A percentile compares a stretch with the other conserved stretches of the same genome.
Evolutionary conservation across 2,329 filamentous ascomycete species (phyloP).

Genomic region (Fusarium floridanum): DNA sequence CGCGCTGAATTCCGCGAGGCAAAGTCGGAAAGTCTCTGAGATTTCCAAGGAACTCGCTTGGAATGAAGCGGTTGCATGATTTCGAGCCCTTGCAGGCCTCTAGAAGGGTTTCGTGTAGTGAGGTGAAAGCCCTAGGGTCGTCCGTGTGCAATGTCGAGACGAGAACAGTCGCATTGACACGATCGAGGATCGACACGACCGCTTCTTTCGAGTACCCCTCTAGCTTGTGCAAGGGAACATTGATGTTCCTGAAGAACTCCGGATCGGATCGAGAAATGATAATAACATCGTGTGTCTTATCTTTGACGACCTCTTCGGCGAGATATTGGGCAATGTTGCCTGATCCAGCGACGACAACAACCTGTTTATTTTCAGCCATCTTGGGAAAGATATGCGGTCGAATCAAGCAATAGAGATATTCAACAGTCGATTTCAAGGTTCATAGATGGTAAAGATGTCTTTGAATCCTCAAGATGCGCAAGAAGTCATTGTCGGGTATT

Average conservation of each 20-base stretch:
- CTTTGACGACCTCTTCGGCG: neutral
- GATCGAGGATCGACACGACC: neutral
- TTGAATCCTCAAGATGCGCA: neutral
- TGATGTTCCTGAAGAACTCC: neutral
- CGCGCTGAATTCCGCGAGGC: neutral
- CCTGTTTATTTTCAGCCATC: neutral
- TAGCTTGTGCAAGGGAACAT: neutral
- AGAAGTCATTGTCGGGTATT: neutral
- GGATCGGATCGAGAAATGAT: neutral
- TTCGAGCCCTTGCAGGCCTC: neutral
- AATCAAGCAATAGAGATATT: neutral
- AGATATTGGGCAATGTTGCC: constrained; percentile 7
- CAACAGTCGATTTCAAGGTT: neutral
- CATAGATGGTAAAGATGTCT: neutral
- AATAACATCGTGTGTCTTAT: neutral
- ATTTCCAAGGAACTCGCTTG: constrained; percentile 4
- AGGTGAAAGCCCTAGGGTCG: neutral
- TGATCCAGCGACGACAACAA: neutral
- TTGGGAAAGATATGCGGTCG: neutral
- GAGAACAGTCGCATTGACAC: neutral
- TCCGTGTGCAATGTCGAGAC: neutral
- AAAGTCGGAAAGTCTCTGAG: neutral
- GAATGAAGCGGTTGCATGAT: neutral
- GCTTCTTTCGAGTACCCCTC: neutral
- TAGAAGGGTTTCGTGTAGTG: neutral